Evolutionary conservation across 225 moss, liverwort and hornwort genomes (phyloP), one percentile per base, ranked within the genome.

Genomic region (Anthoceros angustus): DNA sequence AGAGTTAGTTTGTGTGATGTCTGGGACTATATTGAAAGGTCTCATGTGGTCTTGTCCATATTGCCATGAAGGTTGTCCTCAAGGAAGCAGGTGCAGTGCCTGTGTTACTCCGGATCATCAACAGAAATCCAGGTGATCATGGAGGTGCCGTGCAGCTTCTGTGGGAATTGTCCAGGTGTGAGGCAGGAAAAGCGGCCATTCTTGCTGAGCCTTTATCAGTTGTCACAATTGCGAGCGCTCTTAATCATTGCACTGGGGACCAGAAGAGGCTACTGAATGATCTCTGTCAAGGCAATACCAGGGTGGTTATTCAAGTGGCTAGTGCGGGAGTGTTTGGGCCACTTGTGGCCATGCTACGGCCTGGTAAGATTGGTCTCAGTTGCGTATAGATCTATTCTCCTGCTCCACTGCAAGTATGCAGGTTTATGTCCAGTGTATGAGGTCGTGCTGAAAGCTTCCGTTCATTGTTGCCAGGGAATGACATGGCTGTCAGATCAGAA

Each of bases 221-320:
- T 23, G 67, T 79, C 11, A 71, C 67, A 39, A 75, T 83, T 68
- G 79, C 79, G 9, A 77, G 72, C 66, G 82, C 79, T 48, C 74
- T 74, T 42, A 77, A 71, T 62, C 66, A 62, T 25, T 66, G 72
- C 64, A 71, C 68, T 16, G 20, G 39, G 6, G 82, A 79, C 62
- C 65, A 72, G 0, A 79, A 66, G 43, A 79, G 69, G 62, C 64
- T 83, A 65, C 72, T 83, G 2, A 64, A 73, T 24, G 77, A 77
- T 61, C 40, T 83, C 2, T 83, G 82, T 61, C 64, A 73, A 24
- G 74, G 69, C 66, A 75, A 67, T 65, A 74, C 75, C 41, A 70
- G 70, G 39, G 72, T 79, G 39, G 82, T 74, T 39, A 69, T 83
- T 43, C 72, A 77, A 61, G 74, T 79, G 12, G 82, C 82, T 21